A percentile compares a stretch with the other conserved stretches of the same genome.
Evolutionary conservation across 139 green algal genomes (phyloP).

Genomic region (Volvox reticuliferus): DNA sequence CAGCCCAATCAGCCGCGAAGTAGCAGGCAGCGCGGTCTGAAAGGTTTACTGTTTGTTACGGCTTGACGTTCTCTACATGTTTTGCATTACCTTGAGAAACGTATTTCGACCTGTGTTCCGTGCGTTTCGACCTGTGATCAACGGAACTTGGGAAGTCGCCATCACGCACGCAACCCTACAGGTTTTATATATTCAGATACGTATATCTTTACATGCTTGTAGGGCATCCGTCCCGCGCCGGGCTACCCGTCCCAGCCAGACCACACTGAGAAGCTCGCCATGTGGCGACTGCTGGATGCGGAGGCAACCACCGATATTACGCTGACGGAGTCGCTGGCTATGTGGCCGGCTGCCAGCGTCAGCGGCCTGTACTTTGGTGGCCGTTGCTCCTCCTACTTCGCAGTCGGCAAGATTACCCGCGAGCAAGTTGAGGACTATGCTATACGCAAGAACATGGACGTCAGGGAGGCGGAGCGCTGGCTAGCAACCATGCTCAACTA

Average conservation of each 20-base stretch:
- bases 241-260: constrained; percentile 99
- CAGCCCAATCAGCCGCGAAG: constrained; percentile 37
- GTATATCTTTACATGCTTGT: not conserved
- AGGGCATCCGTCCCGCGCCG: constrained; percentile 96
- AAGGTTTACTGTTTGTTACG: no score
- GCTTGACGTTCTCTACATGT: no score
- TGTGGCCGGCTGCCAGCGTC: constrained; percentile 95
- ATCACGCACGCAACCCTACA: no score
- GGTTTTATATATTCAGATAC: no score
- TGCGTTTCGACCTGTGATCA: no score
- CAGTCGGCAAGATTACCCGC: constrained; percentile 96
- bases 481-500: constrained; percentile 93
- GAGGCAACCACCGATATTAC: constrained; percentile 85
- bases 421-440: constrained; percentile 96
- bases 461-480: constrained; percentile 90
- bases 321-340: constrained; percentile 97
- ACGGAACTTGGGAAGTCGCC: no score
- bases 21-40: no score
- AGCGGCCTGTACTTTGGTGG: constrained; percentile 96
- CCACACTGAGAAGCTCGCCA: constrained; percentile 98
- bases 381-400: constrained; percentile 93
- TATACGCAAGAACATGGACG: constrained; percentile 89
- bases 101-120: no score
- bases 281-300: constrained; percentile 95
- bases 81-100: no score